These are phyloP conservation scores for Paramecium biaurelia DNA, from an alignment of 73 alveolate species.

Conservation along the genomic window DNA sequence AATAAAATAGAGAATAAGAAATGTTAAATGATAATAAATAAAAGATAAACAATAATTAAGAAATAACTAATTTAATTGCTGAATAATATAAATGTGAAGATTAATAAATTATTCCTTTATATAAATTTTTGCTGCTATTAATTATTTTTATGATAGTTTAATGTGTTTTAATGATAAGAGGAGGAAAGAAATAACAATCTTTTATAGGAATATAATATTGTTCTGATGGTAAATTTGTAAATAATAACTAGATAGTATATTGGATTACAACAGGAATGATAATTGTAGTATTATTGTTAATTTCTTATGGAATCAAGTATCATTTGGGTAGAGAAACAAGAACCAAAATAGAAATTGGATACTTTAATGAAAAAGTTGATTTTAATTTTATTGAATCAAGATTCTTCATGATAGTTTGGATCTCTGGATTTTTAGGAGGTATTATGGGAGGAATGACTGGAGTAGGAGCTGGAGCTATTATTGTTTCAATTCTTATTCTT, in stretches of 20 bases:
- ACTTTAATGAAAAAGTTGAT: background rate
- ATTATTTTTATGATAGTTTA: background rate
- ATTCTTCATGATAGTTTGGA: background rate
- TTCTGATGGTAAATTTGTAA: background rate
- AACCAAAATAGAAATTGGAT: background rate
- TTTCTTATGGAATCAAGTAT: background rate
- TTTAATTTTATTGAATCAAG: background rate
- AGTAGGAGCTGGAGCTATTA: constrained; percentile 39
- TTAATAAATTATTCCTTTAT: background rate
- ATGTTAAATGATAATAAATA: background rate
- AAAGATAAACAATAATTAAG: background rate
- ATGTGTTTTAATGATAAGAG: background rate
- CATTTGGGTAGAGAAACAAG: background rate
- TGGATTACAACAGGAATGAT: background rate
- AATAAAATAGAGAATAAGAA: background rate
- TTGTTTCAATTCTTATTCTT: background rate
- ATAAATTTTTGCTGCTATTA: background rate
- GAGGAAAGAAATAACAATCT: background rate
- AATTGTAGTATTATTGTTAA: background rate
- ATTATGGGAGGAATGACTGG: constrained; percentile 37
- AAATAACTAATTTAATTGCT: background rate
- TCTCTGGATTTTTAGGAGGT: constrained; percentile 35
- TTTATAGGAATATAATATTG: background rate
- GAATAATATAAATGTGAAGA: background rate
- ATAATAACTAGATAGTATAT: background rate